phyloP scores from a whole-genome alignment of 2,329 filamentous ascomycete genomes.

The Leptoxyphium fumago region DNA sequence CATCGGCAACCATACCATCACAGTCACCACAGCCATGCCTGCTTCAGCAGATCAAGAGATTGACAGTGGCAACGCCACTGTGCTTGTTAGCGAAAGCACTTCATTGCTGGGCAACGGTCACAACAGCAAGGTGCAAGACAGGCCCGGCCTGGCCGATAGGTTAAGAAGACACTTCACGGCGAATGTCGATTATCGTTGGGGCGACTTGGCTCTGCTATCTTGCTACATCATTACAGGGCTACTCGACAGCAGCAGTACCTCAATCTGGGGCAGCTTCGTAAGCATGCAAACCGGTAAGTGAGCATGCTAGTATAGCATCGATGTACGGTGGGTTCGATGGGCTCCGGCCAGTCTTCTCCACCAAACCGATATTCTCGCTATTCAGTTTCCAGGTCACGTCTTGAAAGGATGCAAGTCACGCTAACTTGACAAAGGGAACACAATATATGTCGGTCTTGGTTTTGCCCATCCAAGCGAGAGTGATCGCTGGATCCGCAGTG shows the following conservation, averaged over 20 bases:
- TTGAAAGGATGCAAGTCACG: not conserved
- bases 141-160: slow-evolving; percentile 1
- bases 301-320: not conserved
- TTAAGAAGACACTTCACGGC: slow-evolving; percentile 19
- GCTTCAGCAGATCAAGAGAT: not conserved
- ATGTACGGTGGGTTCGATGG: too few relatives aligned
- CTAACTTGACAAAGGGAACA: slow-evolving; percentile 39
- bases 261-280: slow-evolving; percentile 66
- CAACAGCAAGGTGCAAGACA: slow-evolving; percentile 2
- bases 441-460: slow-evolving; percentile 63
- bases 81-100: not conserved
- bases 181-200: slow-evolving; percentile 47
- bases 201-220: slow-evolving; percentile 52
- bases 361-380: too few relatives aligned
- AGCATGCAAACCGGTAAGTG: slow-evolving; percentile 64
- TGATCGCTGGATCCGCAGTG: slow-evolving; percentile 55
- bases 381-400: too few relatives aligned
- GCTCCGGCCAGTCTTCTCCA: too few relatives aligned
- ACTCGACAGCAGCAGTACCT: slow-evolving; percentile 60
- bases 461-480: slow-evolving; percentile 37
- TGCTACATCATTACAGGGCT: slow-evolving; percentile 68
- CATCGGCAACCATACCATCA: too few relatives aligned
- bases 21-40: too few relatives aligned
- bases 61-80: not conserved
- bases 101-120: slow-evolving; percentile 2